These are phyloP conservation scores for Cryptococcus sp. DNA, from an alignment of 1,284 basidiomycete species.

Conservation along the genomic window DNA sequence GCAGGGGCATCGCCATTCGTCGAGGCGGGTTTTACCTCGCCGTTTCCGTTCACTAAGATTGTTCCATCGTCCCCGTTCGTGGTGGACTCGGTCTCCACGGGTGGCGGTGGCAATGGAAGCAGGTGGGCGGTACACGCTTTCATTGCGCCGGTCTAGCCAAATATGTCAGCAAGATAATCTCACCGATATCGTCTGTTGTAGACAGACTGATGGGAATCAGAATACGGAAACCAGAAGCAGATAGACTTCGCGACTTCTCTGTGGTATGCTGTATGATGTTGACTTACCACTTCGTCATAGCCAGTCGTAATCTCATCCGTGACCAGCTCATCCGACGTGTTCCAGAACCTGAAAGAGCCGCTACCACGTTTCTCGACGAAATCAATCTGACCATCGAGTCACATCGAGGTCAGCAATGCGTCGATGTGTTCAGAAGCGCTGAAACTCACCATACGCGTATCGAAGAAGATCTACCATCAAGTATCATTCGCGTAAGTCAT, in stretches of 20 bases:
- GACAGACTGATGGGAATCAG: not conserved
- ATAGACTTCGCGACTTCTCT: too few relatives aligned
- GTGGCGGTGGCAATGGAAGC: slow-evolving; percentile 51
- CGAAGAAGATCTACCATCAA: slow-evolving; percentile 74
- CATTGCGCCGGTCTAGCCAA: slow-evolving; percentile 74
- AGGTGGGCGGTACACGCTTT: slow-evolving; percentile 80
- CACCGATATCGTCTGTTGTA: not conserved
- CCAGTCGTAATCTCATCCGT: slow-evolving; percentile 49
- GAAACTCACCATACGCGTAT: slow-evolving; percentile 85
- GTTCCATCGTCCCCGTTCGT: not conserved
- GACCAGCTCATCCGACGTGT: slow-evolving; percentile 46
- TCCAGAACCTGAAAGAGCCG: slow-evolving; percentile 34
- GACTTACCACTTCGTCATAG: slow-evolving; percentile 48
- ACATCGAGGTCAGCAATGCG: slow-evolving; percentile 14
- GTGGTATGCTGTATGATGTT: not conserved
- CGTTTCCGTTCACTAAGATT: not conserved
- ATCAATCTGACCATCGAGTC: slow-evolving; percentile 60
- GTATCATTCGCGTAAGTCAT: not conserved
- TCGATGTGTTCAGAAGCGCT: slow-evolving; percentile 61
- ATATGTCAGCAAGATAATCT: not conserved
- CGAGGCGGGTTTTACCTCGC: not conserved
- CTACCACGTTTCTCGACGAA: slow-evolving; percentile 70
- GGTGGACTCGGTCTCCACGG: slow-evolving; percentile 12
- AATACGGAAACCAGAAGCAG: too few relatives aligned
- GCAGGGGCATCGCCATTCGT: not conserved